phyloP scores from a whole-genome alignment of 192 early-diverging fungal species.

The Allomyces arbusculus region DNA sequence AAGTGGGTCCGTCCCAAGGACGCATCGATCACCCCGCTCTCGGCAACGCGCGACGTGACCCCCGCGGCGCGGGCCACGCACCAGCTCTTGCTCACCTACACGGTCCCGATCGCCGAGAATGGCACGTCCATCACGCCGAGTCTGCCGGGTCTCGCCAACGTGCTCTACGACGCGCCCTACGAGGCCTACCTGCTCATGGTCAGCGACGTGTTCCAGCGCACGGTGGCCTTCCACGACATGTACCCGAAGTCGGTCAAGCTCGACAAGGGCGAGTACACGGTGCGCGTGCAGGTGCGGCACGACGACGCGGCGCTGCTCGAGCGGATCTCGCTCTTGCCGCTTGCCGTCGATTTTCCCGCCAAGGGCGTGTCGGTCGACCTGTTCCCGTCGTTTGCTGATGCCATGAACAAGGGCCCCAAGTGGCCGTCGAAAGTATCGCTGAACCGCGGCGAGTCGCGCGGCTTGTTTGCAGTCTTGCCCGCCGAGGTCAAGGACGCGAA shows the following conservation, averaged over 20 bases:
- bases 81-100: constrained; percentile 53
- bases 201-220: constrained; percentile 60
- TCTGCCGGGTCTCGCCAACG: not conserved
- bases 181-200: constrained; percentile 39
- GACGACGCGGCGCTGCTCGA: constrained; percentile 47
- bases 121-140: constrained; percentile 28
- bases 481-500: constrained; percentile 43
- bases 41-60: constrained; percentile 50
- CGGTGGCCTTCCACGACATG: constrained; percentile 44
- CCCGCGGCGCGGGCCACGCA: constrained; percentile 44
- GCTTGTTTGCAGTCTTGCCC: constrained; percentile 10
- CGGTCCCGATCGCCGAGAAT: constrained; percentile 27
- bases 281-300: constrained; percentile 59
- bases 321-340: constrained; percentile 34
- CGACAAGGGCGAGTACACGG: constrained; percentile 59
- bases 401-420: constrained; percentile 26
- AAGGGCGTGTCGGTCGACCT: constrained; percentile 24
- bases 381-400: constrained; percentile 34
- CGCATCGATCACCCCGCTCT: constrained; percentile 35
- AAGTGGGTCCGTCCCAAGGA: constrained; percentile 43
- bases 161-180: constrained; percentile 40
- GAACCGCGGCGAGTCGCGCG: constrained; percentile 20
- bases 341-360: constrained; percentile 42
- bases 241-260: constrained; percentile 51
- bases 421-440: constrained; percentile 30